Evolutionary conservation across 176 grass and related monocot species (phyloP).

Genomic region (Oryza glumipatula): DNA sequence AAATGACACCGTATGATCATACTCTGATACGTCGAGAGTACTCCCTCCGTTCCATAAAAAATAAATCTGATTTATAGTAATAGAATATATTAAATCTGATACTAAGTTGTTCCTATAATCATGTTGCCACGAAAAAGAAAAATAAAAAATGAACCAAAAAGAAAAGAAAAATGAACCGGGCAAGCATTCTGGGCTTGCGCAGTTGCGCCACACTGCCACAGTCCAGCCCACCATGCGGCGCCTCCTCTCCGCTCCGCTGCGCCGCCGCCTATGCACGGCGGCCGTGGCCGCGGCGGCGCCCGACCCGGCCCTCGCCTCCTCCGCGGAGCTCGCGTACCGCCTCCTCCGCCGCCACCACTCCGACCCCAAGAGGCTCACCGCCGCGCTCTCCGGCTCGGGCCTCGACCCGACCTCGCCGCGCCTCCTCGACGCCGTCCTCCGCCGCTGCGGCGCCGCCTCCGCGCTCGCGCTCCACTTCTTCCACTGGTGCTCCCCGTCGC

Average conservation of each 20-base stretch:
- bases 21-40: too few species aligned
- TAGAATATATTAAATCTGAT: too few species aligned
- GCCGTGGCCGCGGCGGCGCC: constrained; percentile 21
- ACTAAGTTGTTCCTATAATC: too few species aligned
- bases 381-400: constrained; percentile 58
- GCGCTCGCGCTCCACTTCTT: constrained; percentile 67
- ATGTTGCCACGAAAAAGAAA: too few species aligned
- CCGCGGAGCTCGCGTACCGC: constrained; percentile 61
- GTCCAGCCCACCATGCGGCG: constrained; percentile 7
- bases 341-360: constrained; percentile 68
- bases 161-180: too few species aligned
- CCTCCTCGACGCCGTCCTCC: constrained; percentile 69
- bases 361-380: constrained; percentile 49
- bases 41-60: too few species aligned
- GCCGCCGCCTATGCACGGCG: constrained; percentile 39
- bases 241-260: constrained; percentile 23
- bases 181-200: too few species aligned
- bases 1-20: too few species aligned
- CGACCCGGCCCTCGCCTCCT: constrained; percentile 37
- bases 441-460: constrained; percentile 63
- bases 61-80: too few species aligned
- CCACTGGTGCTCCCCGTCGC: constrained; percentile 71
- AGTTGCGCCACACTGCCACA: too few species aligned
- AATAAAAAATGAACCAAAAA: too few species aligned
- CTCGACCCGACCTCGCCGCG: constrained; percentile 55